Evolutionary conservation across 495 filamentous ascomycete genomes (phyloP).

Genomic region (Tuber borchii): DNA sequence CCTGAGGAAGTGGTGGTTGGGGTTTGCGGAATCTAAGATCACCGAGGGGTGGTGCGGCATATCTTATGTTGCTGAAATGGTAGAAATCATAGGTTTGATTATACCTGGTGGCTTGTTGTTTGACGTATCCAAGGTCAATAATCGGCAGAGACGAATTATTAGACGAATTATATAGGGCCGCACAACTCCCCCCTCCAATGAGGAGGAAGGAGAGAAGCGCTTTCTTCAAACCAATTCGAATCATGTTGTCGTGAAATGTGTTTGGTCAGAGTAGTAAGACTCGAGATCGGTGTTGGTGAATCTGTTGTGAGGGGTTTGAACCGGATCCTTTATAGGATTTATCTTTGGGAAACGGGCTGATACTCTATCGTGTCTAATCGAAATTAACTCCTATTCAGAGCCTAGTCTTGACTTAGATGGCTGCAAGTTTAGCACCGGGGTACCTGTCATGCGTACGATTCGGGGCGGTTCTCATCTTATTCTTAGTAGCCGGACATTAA

Average conservation of each 20-base stretch:
- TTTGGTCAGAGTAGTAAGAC: neutral
- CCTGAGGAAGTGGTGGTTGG: constrained; percentile 22
- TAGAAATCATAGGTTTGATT: constrained; percentile 30
- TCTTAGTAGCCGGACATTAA: no score
- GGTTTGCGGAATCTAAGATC: constrained; percentile 37
- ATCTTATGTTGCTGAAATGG: constrained; percentile 36
- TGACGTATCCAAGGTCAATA: constrained; percentile 38
- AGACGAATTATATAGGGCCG: neutral
- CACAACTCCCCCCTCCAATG: neutral
- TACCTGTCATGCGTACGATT: no score
- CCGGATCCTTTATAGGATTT: neutral
- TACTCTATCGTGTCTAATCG: neutral
- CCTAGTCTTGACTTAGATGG: neutral
- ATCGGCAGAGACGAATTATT: constrained; percentile 19
- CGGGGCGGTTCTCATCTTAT: no score
- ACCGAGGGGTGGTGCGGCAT: constrained; percentile 36
- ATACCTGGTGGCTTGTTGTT: constrained; percentile 33
- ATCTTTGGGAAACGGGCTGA: neutral
- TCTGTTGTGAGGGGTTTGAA: neutral
- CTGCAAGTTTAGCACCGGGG: neutral
- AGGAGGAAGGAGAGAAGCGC: neutral
- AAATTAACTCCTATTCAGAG: neutral
- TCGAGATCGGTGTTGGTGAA: neutral
- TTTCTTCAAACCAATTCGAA: neutral
- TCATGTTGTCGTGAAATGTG: neutral